Evolutionary conservation across 306 rosid genomes (phyloP).

Genomic region (Canavalia ensiformis): DNA sequence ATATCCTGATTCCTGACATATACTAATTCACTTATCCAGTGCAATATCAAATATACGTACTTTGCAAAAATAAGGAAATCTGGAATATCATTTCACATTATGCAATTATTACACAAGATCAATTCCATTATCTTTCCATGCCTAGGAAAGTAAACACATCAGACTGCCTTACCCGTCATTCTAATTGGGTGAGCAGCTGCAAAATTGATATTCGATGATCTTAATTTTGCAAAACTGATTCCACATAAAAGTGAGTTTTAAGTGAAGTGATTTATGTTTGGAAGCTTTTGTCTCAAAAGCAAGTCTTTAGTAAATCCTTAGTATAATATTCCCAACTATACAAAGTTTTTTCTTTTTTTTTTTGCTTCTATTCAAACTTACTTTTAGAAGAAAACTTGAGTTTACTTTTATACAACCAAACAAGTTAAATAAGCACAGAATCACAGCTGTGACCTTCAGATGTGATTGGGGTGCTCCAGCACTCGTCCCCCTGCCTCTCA

Average conservation of each 20-base stretch:
- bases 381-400: neutral
- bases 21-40: neutral
- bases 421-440: neutral
- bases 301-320: too few relatives aligned
- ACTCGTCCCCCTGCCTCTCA: neutral
- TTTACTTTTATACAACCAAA: neutral
- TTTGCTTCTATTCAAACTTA: neutral
- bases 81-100: neutral
- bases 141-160: neutral
- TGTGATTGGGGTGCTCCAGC: neutral
- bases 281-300: neutral
- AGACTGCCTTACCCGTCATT: conserved; percentile 14
- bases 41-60: conserved; percentile 14
- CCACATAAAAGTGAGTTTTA: too few relatives aligned
- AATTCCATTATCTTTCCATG: neutral
- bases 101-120: neutral
- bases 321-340: neutral
- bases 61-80: conserved; percentile 6
- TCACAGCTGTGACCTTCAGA: neutral
- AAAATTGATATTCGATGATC: neutral
- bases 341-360: too few relatives aligned
- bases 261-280: neutral
- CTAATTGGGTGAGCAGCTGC: neutral
- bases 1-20: conserved; percentile 15
- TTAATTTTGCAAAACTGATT: too few relatives aligned